Evolutionary conservation across 495 filamentous ascomycete species (phyloP).

Genomic region (Peziza echinospora): DNA sequence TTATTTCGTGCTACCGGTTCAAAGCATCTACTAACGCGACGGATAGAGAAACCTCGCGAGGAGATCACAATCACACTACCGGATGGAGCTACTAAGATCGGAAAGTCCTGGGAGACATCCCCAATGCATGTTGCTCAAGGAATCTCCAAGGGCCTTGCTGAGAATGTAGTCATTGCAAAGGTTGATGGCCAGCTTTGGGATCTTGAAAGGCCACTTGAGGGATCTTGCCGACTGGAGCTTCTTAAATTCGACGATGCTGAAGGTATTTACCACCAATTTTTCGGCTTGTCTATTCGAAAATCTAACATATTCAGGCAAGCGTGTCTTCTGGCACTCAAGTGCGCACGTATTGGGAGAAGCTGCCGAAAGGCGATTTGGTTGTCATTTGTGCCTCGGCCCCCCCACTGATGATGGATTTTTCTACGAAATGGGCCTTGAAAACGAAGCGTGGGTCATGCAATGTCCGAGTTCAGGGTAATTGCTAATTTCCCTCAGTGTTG

Average conservation of each 20-base stretch:
- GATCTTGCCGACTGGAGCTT: conserved; percentile 52
- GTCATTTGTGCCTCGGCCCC: conserved; percentile 78
- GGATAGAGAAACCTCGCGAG: conserved; percentile 34
- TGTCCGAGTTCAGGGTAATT: background rate
- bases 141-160: conserved; percentile 47
- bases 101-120: conserved; percentile 51
- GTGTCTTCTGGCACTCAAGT: conserved; percentile 83
- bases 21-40: conserved; percentile 3
- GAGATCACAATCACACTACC: conserved; percentile 44
- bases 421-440: conserved; percentile 76
- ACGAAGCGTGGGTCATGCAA: conserved; percentile 30
- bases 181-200: conserved; percentile 81
- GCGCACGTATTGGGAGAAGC: conserved; percentile 91
- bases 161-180: conserved; percentile 60
- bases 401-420: conserved; percentile 89
- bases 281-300: background rate
- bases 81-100: conserved; percentile 37
- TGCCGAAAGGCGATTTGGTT: conserved; percentile 69
- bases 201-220: conserved; percentile 69
- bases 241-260: conserved; percentile 68
- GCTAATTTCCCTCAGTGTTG: conserved; percentile 29
- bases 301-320: conserved; percentile 20
- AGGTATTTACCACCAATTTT: conserved; percentile 29
- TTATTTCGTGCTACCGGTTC: background rate
- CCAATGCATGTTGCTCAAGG: conserved; percentile 41